Evolutionary conservation across 805 yeast genomes (phyloP), one percentile per base, ranked within the genome.

Genomic region (Sugiyamaella marilandica): DNA sequence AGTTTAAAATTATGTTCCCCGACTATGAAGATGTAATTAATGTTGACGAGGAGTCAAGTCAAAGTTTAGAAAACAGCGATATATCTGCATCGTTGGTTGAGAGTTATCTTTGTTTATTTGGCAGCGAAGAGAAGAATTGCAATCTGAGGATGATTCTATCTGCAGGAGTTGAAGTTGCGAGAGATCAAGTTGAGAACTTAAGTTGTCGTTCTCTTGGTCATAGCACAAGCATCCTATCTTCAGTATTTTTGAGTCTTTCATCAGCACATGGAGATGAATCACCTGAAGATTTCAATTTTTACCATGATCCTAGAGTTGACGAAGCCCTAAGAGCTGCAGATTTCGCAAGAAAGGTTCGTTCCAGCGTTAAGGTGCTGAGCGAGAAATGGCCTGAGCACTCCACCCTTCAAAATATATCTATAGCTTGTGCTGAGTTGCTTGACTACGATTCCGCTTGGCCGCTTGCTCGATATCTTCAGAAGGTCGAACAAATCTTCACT

Each of bases 381-480:
- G 69, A 68, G 24, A 81, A 83, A 62, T 94, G 97, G 96, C 97
- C 98, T 0, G 99, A 95, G 62, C 96, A 95, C 72, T 94, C 94
- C 0, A 89, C 96, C 0, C 70, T 94, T 48, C 83, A 77, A 53
- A 88, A 85, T 18, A 74, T 92, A 45, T 66, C 72, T 36, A 72
- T 84, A 55, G 81, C 84, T 8, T 78, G 86, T 57, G 69, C 74
- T 13, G 98, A 91, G 64, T 79, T 85, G 54, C 67, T 86, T 52
- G 67, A 68, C 2, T 84, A 74, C 61, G 80, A 95, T 0, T 74
- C 83, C 1, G 71, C 74, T 31, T 80, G 87, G 0, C 94, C 99
- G 0, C 69, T 94, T 33, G 91, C 91, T 9, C 79, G 85, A 59
- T 76, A 84, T 52, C 73, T 95, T 41, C 86, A 84, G 48, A 91